Percentiles rank a stretch among this genome's conserved stretches.
These are phyloP conservation scores for Microdochium nivale DNA, from an alignment of 2,329 filamentous ascomycete species.

Conservation along the genomic window DNA sequence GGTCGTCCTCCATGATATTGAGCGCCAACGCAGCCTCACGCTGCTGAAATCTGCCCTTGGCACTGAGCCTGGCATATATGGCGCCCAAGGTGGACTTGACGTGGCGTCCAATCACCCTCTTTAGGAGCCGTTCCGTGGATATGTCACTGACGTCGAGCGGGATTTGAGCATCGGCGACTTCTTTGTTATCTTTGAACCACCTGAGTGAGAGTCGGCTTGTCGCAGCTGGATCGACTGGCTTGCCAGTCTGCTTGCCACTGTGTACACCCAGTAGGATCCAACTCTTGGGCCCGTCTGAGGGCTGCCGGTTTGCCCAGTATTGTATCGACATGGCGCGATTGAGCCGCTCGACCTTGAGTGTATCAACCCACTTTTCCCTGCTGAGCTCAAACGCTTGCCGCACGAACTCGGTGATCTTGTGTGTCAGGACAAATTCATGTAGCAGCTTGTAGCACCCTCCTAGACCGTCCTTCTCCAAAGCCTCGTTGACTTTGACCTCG, in stretches of 20 bases:
- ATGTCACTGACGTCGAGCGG: conserved; percentile 57
- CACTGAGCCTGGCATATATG: conserved; percentile 52
- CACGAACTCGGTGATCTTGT: conserved; percentile 78
- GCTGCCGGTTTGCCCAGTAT: conserved; percentile 70
- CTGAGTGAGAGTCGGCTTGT: conserved; percentile 53
- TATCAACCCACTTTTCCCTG: conserved; percentile 67
- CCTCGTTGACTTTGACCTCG: conserved; percentile 63
- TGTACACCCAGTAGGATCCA: conserved; percentile 85
- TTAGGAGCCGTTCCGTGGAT: conserved; percentile 67
- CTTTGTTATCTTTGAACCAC: conserved; percentile 80
- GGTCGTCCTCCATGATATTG: conserved; percentile 48
- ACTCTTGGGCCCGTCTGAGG: conserved; percentile 57
- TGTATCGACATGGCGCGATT: conserved; percentile 79
- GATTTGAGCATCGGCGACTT: conserved; percentile 61
- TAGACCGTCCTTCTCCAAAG: conserved; percentile 62
- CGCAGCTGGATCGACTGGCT: conserved; percentile 27
- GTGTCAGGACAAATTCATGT: conserved; percentile 80
- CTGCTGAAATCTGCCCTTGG: conserved; percentile 52
- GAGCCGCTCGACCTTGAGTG: conserved; percentile 67
- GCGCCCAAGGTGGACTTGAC: conserved; percentile 61
- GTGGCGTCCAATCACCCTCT: conserved; percentile 67
- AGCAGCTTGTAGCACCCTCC: conserved; percentile 76
- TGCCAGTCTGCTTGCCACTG: conserved; percentile 46
- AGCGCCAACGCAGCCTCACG: conserved; percentile 51
- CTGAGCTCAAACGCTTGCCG: conserved; percentile 67